phyloP scores from a whole-genome alignment of 371 early-diverging fungal genomes.

The Mortierella sp. region DNA sequence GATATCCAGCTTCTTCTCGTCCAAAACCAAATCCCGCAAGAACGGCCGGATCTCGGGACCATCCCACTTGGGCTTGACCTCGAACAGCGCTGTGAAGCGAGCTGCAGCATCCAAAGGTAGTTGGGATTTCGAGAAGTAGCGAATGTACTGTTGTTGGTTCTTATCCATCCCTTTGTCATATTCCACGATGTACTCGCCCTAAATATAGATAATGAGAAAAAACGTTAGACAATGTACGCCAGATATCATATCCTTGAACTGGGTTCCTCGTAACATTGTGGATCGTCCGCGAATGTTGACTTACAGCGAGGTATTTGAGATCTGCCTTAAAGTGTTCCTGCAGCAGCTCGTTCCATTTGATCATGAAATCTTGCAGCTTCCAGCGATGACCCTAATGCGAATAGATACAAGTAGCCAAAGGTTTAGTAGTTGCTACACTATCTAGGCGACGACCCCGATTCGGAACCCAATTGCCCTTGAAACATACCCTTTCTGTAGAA shows the following conservation, averaged over 20 bases:
- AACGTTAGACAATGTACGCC: neutral
- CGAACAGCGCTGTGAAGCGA: conserved; percentile 67
- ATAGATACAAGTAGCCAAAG: neutral
- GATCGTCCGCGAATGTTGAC: neutral
- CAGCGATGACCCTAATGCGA: conserved; percentile 62
- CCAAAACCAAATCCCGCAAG: conserved; percentile 65
- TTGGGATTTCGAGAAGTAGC: conserved; percentile 64
- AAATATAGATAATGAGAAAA: neutral
- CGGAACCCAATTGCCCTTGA: neutral
- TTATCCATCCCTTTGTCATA: conserved; percentile 29
- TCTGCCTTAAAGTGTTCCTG: conserved; percentile 50
- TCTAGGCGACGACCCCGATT: too few species aligned
- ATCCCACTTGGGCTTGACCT: conserved; percentile 65
- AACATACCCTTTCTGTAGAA: conserved; percentile 35
- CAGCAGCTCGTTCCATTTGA: conserved; percentile 61
- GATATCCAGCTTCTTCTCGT: conserved; percentile 64
- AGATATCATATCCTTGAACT: too few species aligned
- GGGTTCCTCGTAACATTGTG: neutral
- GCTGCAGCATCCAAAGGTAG: conserved; percentile 66
- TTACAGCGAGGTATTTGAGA: conserved; percentile 60
- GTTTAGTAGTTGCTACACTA: neutral
- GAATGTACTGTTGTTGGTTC: conserved; percentile 55
- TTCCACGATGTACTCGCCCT: conserved; percentile 49
- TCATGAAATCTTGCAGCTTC: conserved; percentile 63
- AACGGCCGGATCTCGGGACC: conserved; percentile 66